Base-by-base conservation (phyloP, 2,329 filamentous ascomycete species). In the Tolypocladium ovalisporum region DNA sequence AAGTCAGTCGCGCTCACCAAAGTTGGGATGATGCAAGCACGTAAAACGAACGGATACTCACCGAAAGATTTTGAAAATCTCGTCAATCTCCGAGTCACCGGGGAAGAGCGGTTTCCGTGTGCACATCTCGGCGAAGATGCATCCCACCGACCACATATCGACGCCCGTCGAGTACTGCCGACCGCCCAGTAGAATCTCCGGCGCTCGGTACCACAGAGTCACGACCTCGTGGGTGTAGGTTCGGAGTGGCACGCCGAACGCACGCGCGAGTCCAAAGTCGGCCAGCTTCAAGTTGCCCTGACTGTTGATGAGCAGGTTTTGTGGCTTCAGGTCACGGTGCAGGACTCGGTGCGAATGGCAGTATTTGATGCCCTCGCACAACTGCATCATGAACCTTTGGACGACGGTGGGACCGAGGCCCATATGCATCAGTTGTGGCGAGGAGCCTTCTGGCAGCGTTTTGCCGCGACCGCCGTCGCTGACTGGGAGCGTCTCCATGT, bases 161-260 rank as follows among this genome's bases (percentile, higher is more conserved):
- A 96, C 90, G 58, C 91, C 91, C 17, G 91, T 96, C 17, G 89
- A 94, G 76, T 96, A 96, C 71, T 96, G 90, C 55, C 91, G 86
- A 58, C 91, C 90, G 69, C 91, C 91, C 1, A 96, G 84, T 24
- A 96, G 80, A 73, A 96, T 95, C 72, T 96, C 91, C 1, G 91
- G 91, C 10, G 90, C 83, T 61, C 92, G 87, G 71, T 96, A 96
- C 91, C 91, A 96, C 58, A 96, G 80, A 1, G 91, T 96, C 59
- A 96, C 91, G 60, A 96, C 90, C 81, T 96, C 91, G 74, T 96
- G 91, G 54, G 92, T 96, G 73, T 96, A 96, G 55, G 91, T 96
- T 66, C 91, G 82, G 65, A 96, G 78, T 4, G 91, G 91, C 19
- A 96, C 91, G 73, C 91, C 91, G 69, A 96, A 96, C 7, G 92